A percentile compares a stretch with the other conserved stretches of the same genome.
phyloP scores from a whole-genome alignment of 2,329 filamentous ascomycete genomes.

The Periconia macrospinosa region DNA sequence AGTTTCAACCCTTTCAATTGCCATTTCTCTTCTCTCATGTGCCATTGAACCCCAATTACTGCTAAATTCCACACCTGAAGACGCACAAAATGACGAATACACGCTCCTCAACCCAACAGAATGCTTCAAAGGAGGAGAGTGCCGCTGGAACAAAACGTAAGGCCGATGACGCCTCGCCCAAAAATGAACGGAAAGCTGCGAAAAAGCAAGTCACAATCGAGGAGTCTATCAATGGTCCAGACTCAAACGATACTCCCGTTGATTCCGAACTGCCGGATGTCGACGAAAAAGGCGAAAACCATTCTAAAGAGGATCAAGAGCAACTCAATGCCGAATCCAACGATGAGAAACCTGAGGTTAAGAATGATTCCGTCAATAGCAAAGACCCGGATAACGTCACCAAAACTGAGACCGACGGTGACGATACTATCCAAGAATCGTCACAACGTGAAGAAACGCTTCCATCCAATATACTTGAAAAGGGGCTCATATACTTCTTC shows the following conservation, averaged over 20 bases:
- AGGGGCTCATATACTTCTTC: conserved; percentile 91
- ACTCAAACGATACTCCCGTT: conserved; percentile 25
- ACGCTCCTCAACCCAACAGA: conserved; percentile 27
- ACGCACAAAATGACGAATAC: conserved; percentile 28
- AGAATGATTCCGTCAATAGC: conserved; percentile 1
- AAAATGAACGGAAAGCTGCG: conserved; percentile 46
- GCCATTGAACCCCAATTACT: no score
- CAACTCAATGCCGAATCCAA: conserved; percentile 19
- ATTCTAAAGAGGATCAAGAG: conserved; percentile 10
- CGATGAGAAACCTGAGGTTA: conserved; percentile 28
- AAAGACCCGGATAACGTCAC: background rate
- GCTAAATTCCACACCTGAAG: no score
- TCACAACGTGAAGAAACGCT: conserved; percentile 54
- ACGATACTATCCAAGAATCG: conserved; percentile 51
- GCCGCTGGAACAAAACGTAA: conserved; percentile 45
- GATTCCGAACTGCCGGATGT: conserved; percentile 19
- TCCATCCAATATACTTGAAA: conserved; percentile 73
- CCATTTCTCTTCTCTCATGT: no score
- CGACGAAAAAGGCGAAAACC: conserved; percentile 20
- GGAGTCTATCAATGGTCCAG: conserved; percentile 46
- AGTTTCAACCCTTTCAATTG: no score
- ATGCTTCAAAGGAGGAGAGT: conserved; percentile 29
- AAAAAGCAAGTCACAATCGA: conserved; percentile 58
- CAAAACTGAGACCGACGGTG: conserved; percentile 23
- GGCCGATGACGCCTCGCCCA: conserved; percentile 42